Base-by-base conservation (phyloP, 805 yeast genomes). In the Cyberlindnera suaveolens region DNA sequence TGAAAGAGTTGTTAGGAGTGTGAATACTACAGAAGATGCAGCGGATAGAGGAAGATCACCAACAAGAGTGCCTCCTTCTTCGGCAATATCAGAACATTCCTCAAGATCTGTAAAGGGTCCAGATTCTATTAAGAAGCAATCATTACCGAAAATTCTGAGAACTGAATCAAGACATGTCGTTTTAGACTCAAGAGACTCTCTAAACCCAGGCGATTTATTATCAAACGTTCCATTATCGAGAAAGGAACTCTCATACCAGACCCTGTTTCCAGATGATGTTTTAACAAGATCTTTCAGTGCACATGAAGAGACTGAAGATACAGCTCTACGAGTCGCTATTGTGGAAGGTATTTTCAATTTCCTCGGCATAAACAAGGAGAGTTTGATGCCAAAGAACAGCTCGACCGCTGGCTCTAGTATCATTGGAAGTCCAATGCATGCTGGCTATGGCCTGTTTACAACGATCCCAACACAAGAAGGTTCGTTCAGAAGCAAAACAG, bases 141-240 rank as follows among this genome's bases (percentile, higher is more conserved):
- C 32, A 3, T 30, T 46, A 34, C 53, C 54, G 4, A 40, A 38
- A 18, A 11, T 48, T 7, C 41, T 36, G 31, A 45, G 45, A 26
- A 42, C 51, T 9, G 54, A 46, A 33, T 72, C 80, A 2, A 65
- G 75, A 44, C 75, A 75, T 49, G 75, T 77, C 33, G 75, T 64
- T 4, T 63, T 83, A 31, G 76, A 44, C 20, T 71, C 85, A 2
- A 66, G 81, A 39, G 72, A 75, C 41, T 64, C 75, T 4, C 66
- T 80, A 15, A 87, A 84, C 54, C 96, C 96, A 0, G 96, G 96
- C 26, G 96, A 88, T 58, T 67, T 89, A 40, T 64, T 89, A 10
- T 84, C 96, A 0, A 85, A 83, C 42, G 96, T 82, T 1, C 93
- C 95, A 1, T 60, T 85, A 7, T 72, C 82, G 2, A 65, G 82